Conservation (phyloP, 345 rosid species). For the Psidium friedrichsthalianum region DNA sequence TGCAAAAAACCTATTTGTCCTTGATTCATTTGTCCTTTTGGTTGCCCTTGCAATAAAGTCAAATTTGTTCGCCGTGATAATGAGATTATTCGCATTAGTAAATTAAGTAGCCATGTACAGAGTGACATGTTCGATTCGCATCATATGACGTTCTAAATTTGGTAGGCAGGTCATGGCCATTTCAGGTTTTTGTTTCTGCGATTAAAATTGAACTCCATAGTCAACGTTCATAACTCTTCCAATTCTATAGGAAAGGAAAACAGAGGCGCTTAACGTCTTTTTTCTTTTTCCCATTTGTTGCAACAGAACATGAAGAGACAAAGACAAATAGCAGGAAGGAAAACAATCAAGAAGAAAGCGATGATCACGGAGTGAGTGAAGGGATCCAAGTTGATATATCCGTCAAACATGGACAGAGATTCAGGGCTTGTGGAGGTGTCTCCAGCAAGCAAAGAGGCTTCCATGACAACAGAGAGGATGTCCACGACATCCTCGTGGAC, state of each 20-base stretch:
- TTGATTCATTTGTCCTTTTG: background rate
- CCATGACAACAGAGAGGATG: slow-evolving; percentile 51
- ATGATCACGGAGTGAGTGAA: background rate
- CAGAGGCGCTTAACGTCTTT: background rate
- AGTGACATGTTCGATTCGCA: background rate
- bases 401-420: background rate
- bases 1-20: background rate
- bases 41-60: background rate
- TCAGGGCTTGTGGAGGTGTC: slow-evolving; percentile 58
- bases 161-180: background rate
- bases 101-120: background rate
- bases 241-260: background rate
- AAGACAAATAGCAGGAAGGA: background rate
- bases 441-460: slow-evolving; percentile 81
- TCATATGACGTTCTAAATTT: background rate
- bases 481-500: slow-evolving; percentile 55
- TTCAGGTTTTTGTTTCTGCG: background rate
- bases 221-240: background rate
- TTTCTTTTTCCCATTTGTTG: background rate
- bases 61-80: accelerated
- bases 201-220: background rate
- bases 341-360: background rate
- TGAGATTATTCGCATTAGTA: background rate
- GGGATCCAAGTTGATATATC: background rate
- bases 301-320: background rate